Percentiles rank a stretch among this genome's conserved stretches.
Conservation (phyloP, 768 basidiomycete species). For the Lentinula lateritia region DNA sequence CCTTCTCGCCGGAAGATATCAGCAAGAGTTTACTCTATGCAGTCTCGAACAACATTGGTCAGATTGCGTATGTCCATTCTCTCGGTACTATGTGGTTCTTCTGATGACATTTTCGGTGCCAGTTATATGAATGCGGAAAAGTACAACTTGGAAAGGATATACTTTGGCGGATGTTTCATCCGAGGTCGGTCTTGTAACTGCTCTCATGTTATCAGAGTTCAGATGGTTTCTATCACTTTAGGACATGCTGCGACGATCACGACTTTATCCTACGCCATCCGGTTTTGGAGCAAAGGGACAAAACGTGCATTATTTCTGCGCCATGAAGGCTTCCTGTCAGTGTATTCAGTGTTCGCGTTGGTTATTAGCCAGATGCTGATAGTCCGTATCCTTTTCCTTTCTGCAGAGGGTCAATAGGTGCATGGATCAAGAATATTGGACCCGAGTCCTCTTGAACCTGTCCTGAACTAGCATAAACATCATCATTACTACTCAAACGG, state of each 20-base stretch:
- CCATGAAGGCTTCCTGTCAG: conserved; percentile 96
- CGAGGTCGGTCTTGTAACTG: conserved; percentile 49
- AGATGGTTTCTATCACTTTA: conserved; percentile 22
- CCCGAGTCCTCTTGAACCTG: conserved; percentile 19
- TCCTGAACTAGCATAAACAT: not conserved
- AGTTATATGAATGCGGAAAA: conserved; percentile 99
- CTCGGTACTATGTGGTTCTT: not conserved
- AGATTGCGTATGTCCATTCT: conserved; percentile 83
- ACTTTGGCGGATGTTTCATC: conserved; percentile 99
- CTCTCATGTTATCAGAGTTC: conserved; percentile 9
- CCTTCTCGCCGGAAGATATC: conserved; percentile 89
- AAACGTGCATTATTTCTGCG: conserved; percentile 95
- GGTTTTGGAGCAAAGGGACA: conserved; percentile 98
- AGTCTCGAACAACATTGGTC: conserved; percentile 97
- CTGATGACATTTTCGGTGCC: conserved; percentile 9
- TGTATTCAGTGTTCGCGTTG: conserved; percentile 13
- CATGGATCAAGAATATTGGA: conserved; percentile 96
- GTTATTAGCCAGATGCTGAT: not conserved
- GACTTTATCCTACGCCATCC: conserved; percentile 96
- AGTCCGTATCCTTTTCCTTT: conserved; percentile 7
- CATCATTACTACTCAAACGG: not conserved
- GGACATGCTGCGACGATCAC: conserved; percentile 97
- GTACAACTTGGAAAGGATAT: conserved; percentile 92
- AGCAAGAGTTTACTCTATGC: conserved; percentile 92
- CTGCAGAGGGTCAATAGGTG: conserved; percentile 84